phyloP scores from a whole-genome alignment of 2,329 filamentous ascomycete genomes.

The Amylocarpus encephaloides region DNA sequence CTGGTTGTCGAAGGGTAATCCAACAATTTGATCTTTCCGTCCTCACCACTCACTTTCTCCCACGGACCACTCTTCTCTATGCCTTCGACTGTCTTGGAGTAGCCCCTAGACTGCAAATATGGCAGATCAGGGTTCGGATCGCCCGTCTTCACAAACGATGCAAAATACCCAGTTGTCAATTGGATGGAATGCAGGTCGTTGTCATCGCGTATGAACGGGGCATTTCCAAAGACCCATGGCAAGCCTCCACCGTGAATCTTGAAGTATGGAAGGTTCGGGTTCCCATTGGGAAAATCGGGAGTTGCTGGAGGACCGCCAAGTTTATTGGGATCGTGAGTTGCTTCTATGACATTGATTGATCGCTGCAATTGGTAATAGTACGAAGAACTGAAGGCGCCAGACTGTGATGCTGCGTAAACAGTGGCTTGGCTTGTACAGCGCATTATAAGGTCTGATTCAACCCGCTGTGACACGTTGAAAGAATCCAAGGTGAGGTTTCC shows the following conservation, averaged over 20 bases:
- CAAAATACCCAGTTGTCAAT: slow-evolving; percentile 42
- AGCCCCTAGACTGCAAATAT: slow-evolving; percentile 40
- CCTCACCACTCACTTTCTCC: slow-evolving; percentile 34
- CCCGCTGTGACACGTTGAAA: slow-evolving; percentile 47
- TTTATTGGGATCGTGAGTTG: slow-evolving; percentile 43
- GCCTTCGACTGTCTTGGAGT: slow-evolving; percentile 36
- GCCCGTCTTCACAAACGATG: slow-evolving; percentile 39
- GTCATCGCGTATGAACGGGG: slow-evolving; percentile 36
- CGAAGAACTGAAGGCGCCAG: slow-evolving; percentile 38
- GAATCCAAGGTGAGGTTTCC: slow-evolving; percentile 47
- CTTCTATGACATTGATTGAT: slow-evolving; percentile 33
- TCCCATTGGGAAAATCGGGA: slow-evolving; percentile 38
- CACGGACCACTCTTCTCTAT: slow-evolving; percentile 37
- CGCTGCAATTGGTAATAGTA: slow-evolving; percentile 49
- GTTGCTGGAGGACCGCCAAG: slow-evolving; percentile 39
- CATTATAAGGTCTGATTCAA: slow-evolving; percentile 48
- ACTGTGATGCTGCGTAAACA: slow-evolving; percentile 38
- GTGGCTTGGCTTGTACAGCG: slow-evolving; percentile 51
- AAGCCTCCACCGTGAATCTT: slow-evolving; percentile 45
- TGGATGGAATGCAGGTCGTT: slow-evolving; percentile 41
- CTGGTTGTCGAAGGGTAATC: slow-evolving; percentile 39
- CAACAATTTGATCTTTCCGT: slow-evolving; percentile 38
- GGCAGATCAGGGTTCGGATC: slow-evolving; percentile 39
- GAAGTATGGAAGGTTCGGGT: slow-evolving; percentile 47
- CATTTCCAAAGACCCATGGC: slow-evolving; percentile 41